Conservation (phyloP, 208 protist genomes). For the Naegleria fowleri region DNA sequence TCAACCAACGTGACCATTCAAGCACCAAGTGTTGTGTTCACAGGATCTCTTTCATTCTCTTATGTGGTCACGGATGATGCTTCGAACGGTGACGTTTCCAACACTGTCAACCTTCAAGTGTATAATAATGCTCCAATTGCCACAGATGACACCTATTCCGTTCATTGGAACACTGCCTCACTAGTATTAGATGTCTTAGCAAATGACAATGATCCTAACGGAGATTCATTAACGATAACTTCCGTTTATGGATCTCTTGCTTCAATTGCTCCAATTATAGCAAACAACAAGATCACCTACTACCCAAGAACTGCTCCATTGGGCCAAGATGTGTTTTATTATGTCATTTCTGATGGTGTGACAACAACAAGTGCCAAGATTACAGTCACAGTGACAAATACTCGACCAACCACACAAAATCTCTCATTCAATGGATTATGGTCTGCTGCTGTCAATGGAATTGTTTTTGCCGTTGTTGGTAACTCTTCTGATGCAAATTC, state of each 20-base stretch:
- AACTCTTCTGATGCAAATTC: neutral
- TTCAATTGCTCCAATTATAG: neutral
- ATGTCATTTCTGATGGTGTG: neutral
- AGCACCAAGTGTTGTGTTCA: neutral
- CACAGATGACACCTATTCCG: neutral
- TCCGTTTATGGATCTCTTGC: neutral
- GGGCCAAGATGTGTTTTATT: neutral
- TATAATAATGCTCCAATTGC: slow-evolving; percentile 10
- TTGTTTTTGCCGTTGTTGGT: neutral
- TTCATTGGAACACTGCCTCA: neutral
- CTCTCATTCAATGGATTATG: neutral
- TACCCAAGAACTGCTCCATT: neutral
- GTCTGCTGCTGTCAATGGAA: too few relatives aligned
- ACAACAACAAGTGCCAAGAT: neutral
- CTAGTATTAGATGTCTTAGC: neutral
- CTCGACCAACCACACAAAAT: neutral
- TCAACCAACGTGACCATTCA: neutral
- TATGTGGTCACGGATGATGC: neutral
- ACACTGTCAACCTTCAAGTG: neutral
- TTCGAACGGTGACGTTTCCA: too few relatives aligned
- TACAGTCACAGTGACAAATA: neutral
- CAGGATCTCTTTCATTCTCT: neutral
- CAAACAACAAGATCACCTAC: neutral
- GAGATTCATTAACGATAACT: neutral
- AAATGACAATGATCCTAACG: neutral